Evolutionary conservation across 495 filamentous ascomycete genomes (phyloP).

Genomic region (Sordaria brevicollis): DNA sequence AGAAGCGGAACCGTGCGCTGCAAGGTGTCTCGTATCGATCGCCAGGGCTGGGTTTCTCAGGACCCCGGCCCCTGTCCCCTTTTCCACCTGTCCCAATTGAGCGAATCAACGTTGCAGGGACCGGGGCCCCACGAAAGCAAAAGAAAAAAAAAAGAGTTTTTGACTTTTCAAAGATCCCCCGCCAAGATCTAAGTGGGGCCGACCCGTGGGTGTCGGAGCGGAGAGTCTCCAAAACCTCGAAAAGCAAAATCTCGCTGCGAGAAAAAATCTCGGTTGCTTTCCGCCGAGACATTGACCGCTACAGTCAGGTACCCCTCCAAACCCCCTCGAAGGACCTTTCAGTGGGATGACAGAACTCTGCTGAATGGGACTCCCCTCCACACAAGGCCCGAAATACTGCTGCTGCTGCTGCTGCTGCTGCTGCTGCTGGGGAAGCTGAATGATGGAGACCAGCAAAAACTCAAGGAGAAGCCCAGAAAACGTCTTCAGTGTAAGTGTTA

Average conservation of each 20-base stretch:
- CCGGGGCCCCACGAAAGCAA: neutral
- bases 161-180: neutral
- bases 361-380: neutral
- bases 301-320: no score
- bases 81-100: neutral
- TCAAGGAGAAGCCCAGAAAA: neutral
- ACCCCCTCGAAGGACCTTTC: neutral
- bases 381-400: neutral
- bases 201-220: neutral
- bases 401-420: no score
- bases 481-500: no score
- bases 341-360: neutral
- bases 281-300: neutral
- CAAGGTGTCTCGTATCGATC: neutral
- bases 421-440: neutral
- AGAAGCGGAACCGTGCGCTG: slow-evolving; percentile 2
- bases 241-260: neutral
- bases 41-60: neutral
- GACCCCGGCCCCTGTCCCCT: no score
- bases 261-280: neutral
- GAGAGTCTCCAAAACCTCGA: neutral
- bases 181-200: neutral
- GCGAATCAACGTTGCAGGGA: neutral
- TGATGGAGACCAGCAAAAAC: neutral
- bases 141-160: no score